Base-by-base conservation (phyloP, 208 protist species). In the Leishmania lainsoni region DNA sequence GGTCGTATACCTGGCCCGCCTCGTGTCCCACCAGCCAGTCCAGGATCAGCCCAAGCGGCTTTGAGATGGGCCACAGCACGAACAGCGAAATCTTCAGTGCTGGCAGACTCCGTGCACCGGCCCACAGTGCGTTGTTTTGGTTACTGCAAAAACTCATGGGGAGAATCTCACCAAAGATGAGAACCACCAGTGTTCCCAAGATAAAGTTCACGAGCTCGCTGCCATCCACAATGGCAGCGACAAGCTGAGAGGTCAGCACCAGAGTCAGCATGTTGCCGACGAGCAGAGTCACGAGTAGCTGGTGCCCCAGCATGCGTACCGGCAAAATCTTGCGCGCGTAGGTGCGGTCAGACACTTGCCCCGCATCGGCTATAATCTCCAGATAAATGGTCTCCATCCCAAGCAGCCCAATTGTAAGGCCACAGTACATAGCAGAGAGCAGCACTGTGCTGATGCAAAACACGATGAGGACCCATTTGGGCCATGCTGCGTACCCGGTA, bases 191-290 rank as follows among this genome's bases (percentile, higher is more conserved):
- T 6, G 92, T 95, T 26, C 88, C 87, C 1, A 91, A 82, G 83
- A 95, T 80, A 78, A 97, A 97, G 77, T 94, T 94, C 29, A 92
- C 83, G 12, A 95, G 56, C 59, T 94, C 90, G 12, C 86, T 86
- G 16, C 82, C 83, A 22, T 85, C 66, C 63, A 94, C 76, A 49
- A 97, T 92, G 16, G 91, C 93, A 1, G 93, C 90, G 6, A 95
- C 86, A 63, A 97, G 88, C 87, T 97, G 91, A 39, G 93, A 95
- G n/a, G 87, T 92, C 49, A 97, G 61, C 54, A 95, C 92, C 45
- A 95, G 74, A 29, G 92, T 90, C 26, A 95, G 75, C 93, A 97
- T 97, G 85, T 97, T 97, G 14, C 93, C 93, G 56, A 97, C 80
- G 56, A 97, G 78, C 35, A 97, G 81, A 32, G 91, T 94, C 29